Evolutionary conservation across 202 grass and related monocot genomes (phyloP), one percentile per base, ranked within the genome.

Genomic region (Schoenoplectus triqueter): DNA sequence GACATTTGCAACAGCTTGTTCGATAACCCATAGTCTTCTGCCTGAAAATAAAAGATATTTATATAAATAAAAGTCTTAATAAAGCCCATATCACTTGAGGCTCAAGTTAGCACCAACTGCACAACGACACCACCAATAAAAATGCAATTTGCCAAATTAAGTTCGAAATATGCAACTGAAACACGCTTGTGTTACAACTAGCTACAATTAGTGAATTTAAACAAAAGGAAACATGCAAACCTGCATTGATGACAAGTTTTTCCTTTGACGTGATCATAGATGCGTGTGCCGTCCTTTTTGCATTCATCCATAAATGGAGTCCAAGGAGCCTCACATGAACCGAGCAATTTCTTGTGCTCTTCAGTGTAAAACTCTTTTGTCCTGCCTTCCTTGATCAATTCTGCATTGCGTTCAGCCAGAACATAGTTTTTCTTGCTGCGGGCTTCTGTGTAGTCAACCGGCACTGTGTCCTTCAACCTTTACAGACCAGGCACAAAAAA

Each of bases 181-280:
- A 39, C 4, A 7, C 19, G 2, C 2, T 31, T 47, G 46, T 10
- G 10, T 20, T 5, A 11, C 70, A 21, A 20, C 3, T 52, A 54
- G 51, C 13, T 11, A 77, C 0, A 50, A 20, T 17, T 21, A 74
- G 3, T 15, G 11, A 39, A 4, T 8, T 31, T 10, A 18, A 55
- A 62, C n/a, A 68, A 69, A 50, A 77, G 17, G 48, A 71, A 65
- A 76, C 4, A 64, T 10, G 1, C 6, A 1, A 86, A 95, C 95
- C 95, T 74, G 88, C 95, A 98, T 57, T 98, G 95, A 65, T 98
- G 93, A 44, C 95, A 98, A 47, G 92, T 88, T 89, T 95, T 87
- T 41, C 95, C 91, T 45, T 63, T 85, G n/a, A 86, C 84, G 76
- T 85, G 89, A 87, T 95, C 91, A 80, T 98, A 98, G 17, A 93